Conservation (phyloP, 371 early-diverging fungal species). For the Zychaea mexicana region DNA sequence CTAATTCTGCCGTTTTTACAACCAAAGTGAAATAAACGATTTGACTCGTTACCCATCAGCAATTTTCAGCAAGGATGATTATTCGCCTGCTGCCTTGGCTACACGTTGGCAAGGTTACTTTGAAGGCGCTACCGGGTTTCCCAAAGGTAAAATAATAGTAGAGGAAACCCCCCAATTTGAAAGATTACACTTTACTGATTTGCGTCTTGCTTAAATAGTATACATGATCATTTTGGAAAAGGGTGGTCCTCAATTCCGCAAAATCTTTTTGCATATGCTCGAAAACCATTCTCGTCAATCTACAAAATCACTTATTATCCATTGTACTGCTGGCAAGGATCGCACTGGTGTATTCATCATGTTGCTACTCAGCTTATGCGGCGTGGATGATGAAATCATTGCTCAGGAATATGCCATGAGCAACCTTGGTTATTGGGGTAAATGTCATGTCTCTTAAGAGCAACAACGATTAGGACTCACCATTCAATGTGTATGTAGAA, state of each 20-base stretch:
- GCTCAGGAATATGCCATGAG: slow-evolving; percentile 77
- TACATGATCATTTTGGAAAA: slow-evolving; percentile 59
- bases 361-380: slow-evolving; percentile 70
- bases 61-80: slow-evolving; percentile 59
- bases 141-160: slow-evolving; percentile 35
- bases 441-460: neutral
- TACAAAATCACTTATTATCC: slow-evolving; percentile 67
- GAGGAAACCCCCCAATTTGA: neutral
- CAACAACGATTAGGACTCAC: no score
- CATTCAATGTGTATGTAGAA: slow-evolving; percentile 19
- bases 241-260: slow-evolving; percentile 48
- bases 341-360: slow-evolving; percentile 83
- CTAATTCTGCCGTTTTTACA: neutral
- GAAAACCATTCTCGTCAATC: slow-evolving; percentile 34
- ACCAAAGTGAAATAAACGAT: slow-evolving; percentile 30
- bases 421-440: slow-evolving; percentile 54
- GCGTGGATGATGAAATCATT: slow-evolving; percentile 75
- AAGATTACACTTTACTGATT: neutral
- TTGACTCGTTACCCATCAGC: slow-evolving; percentile 51
- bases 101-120: slow-evolving; percentile 62
- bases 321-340: slow-evolving; percentile 91
- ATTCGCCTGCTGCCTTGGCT: slow-evolving; percentile 64
- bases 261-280: slow-evolving; percentile 57
- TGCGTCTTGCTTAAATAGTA: slow-evolving; percentile 25
- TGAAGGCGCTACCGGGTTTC: slow-evolving; percentile 58